Evolutionary conservation across 192 early-diverging fungal genomes (phyloP), one percentile per base, ranked within the genome.

Genomic region (Chytriomyces hyalinus): DNA sequence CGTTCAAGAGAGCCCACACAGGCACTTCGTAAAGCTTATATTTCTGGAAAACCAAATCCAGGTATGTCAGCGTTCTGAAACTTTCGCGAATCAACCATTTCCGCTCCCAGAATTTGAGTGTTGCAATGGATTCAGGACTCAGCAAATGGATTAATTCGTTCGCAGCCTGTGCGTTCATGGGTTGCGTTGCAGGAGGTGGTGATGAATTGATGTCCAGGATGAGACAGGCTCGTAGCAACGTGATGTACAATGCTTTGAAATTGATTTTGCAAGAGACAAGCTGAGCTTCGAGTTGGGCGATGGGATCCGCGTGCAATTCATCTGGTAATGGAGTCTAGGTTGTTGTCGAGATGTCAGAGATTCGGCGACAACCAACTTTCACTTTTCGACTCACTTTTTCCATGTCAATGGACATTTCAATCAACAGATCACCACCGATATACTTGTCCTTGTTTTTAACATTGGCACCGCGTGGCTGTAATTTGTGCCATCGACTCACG

Each of bases 371-470:
- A 36, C 36, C 36, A 36, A 36, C 36, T 36, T 36, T 36, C 36
- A 3, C 36, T 36, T 36, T 36, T 36, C 36, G 10, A 65, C 63
- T 53, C 51, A 76, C 75, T 49, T 43, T 57, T 50, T 76, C 64
- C 64, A 67, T 84, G 6, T 73, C 72, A 53, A 88, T 76, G 22
- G 73, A 61, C 47, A 78, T 76, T 65, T 86, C 86, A 6, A 88
- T 43, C 7, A 82, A 64, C 10, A 88, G 76, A 47, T 88, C 79
- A 15, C 87, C 87, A n/a, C 87, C 87, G 20, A 88, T 83, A 69
- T 88, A 88, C 67, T 86, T 85, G 73, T 88, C 87, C 71, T 88
- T 88, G 15, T 82, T 46, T 36, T 36, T 36, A 46, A 46, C 10
- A 67, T 81, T 87, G n/a, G 49, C 64, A 64, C 79, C 81, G 44